Evolutionary conservation across 495 filamentous ascomycete species (phyloP).

Genomic region (Paragyromitra xinjiangensis): DNA sequence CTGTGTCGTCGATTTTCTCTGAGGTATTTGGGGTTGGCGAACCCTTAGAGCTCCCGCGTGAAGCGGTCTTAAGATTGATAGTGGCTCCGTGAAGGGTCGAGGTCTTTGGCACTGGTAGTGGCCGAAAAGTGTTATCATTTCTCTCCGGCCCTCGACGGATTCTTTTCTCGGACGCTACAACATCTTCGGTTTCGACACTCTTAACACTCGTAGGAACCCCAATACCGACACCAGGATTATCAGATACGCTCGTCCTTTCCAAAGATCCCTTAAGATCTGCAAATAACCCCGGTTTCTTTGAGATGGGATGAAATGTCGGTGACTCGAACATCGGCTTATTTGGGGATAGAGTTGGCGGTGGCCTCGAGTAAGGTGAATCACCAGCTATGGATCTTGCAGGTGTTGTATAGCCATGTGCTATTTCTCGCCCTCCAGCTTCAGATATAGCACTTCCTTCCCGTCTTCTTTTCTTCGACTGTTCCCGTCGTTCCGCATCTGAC

Average conservation of each 20-base stretch:
- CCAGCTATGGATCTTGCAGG: slow-evolving; percentile 33
- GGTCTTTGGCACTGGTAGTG: slow-evolving; percentile 40
- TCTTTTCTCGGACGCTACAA: background rate
- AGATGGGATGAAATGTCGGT: background rate
- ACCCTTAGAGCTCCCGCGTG: background rate
- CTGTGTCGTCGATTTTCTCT: slow-evolving; percentile 26
- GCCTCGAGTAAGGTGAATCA: slow-evolving; percentile 12
- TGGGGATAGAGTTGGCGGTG: slow-evolving; percentile 38
- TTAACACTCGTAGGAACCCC: background rate
- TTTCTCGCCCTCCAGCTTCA: slow-evolving; percentile 2
- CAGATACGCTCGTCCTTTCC: no score
- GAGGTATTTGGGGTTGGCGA: background rate
- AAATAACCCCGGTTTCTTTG: slow-evolving; percentile 39
- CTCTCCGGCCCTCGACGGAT: background rate
- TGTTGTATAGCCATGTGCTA: slow-evolving; percentile 31
- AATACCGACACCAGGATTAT: slow-evolving; percentile 18
- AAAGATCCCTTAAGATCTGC: no score
- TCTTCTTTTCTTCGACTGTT: slow-evolving; percentile 46
- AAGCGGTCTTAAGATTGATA: background rate
- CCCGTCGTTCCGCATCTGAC: slow-evolving; percentile 41
- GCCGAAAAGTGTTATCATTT: background rate
- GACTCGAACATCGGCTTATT: slow-evolving; percentile 34
- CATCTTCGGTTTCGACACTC: background rate
- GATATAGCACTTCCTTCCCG: slow-evolving; percentile 14
- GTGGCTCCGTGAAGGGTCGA: background rate